Conservation (phyloP, 2,329 filamentous ascomycete genomes). For the Sporothrix mexicana region DNA sequence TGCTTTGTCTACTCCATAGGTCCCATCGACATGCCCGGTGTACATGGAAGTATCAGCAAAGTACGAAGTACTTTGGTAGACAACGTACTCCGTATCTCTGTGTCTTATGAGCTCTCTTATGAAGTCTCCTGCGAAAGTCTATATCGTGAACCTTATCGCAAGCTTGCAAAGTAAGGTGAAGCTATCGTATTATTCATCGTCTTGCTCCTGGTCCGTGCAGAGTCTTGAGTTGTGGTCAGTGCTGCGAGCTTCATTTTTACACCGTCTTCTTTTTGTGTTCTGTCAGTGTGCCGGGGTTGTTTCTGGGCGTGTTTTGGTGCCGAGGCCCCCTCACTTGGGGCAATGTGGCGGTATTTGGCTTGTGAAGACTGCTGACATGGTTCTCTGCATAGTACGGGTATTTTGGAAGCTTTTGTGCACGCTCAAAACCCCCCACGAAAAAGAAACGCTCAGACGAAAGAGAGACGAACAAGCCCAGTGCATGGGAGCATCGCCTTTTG, state of each 20-base stretch:
- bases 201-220: slow-evolving; percentile 1
- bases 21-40: slow-evolving; percentile 2
- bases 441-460: slow-evolving; percentile 6
- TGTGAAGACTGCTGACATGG: slow-evolving; percentile 21
- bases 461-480: not conserved
- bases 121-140: not conserved
- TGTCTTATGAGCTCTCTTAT: not conserved
- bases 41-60: not conserved
- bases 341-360: not conserved
- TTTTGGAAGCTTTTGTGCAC: not conserved
- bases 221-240: not conserved
- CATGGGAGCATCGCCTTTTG: not conserved
- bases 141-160: not conserved
- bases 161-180: not conserved
- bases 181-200: not conserved
- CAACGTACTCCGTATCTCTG: not conserved
- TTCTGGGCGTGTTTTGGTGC: not conserved
- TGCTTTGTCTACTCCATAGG: not conserved
- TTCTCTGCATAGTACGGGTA: not conserved
- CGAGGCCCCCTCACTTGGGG: slow-evolving; percentile 12
- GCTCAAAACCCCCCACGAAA: not conserved
- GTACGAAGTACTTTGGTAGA: not conserved
- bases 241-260: not conserved
- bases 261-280: not conserved
- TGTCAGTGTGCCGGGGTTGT: not conserved